Base-by-base conservation (phyloP, 1,284 basidiomycete genomes). In the Earliella scabrosa region DNA sequence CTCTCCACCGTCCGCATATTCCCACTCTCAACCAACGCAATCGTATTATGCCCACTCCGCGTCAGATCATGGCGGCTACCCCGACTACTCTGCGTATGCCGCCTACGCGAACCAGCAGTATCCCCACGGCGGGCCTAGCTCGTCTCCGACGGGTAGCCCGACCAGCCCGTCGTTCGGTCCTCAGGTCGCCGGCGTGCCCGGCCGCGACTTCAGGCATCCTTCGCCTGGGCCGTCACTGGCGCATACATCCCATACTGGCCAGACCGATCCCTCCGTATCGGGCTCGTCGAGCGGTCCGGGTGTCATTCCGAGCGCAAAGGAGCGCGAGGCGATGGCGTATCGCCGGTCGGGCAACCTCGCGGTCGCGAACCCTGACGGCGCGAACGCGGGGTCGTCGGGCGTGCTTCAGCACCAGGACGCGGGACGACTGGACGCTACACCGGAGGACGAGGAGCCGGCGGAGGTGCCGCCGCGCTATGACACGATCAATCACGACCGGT, bases 401-500 rank as follows among this genome's bases (percentile, higher is more conserved):
- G 66, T 71, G 20, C 23, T 72, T 45, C 68, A 70, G 63, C 71
- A 72, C 48, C 47, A 56, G 61, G 71, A 72, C 45, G 71, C 56
- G 1, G 71, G 71, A 1, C 56, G 71, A 48, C 43, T 70, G 23
- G 66, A 60, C 48, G 57, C 52, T 39, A 66, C 57, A 35, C 60
- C 63, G 0, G 63, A 62, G 50, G 64, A 61, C 40, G 62, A 62
- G 53, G 59, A 44, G 50, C 66, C 64, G 52, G 53, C 51, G 9
- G 73, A 74, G 66, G 63, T 75, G 34, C 73, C 73, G 35, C 73
- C 73, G 35, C 65, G 69, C 44, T 74, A 73, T 48, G 71, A 74
- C 49, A 69, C 66, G 24, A 74, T 75, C 40, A 60, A 64, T 20
- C 52, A 64, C 46, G 65, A 68, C 35, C 40, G 50, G 44, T 50